Conservation (phyloP, 2,329 filamentous ascomycete genomes). For the Penicillium sp. region DNA sequence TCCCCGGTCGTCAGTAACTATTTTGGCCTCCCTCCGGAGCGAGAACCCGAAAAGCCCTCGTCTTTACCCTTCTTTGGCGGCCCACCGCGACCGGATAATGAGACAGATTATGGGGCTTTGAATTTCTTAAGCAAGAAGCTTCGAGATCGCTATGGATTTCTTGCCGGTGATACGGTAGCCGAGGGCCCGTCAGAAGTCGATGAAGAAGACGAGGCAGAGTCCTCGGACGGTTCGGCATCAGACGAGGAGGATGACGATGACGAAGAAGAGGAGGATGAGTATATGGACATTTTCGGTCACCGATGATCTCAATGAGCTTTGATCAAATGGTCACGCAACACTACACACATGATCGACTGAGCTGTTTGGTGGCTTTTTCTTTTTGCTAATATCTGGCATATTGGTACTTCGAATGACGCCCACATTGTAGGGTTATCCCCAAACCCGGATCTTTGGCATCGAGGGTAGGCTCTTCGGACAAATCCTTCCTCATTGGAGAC, state of each 20-base stretch:
- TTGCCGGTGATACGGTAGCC: conserved; percentile 28
- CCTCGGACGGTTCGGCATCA: conserved; percentile 31
- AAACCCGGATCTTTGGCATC: not conserved
- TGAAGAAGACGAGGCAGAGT: conserved; percentile 16
- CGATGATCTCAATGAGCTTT: conserved; percentile 34
- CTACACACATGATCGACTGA: not conserved
- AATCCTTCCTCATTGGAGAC: not conserved
- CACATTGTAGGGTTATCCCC: not conserved
- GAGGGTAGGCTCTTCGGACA: not conserved
- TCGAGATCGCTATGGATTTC: conserved; percentile 37
- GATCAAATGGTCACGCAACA: not conserved
- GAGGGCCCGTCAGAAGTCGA: conserved; percentile 23
- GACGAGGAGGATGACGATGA: conserved; percentile 44
- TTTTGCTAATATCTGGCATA: not conserved
- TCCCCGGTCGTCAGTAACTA: conserved; percentile 48
- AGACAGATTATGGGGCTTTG: conserved; percentile 55
- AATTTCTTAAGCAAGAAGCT: conserved; percentile 56
- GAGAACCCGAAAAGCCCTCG: conserved; percentile 30
- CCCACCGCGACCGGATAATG: conserved; percentile 17
- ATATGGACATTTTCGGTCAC: conserved; percentile 46
- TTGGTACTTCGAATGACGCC: not conserved
- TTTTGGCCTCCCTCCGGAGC: conserved; percentile 42
- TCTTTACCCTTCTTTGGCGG: conserved; percentile 31
- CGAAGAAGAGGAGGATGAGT: conserved; percentile 1
- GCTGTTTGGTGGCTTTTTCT: not conserved